Conservation (phyloP, 768 basidiomycete genomes). For the Russula olivacea region DNA sequence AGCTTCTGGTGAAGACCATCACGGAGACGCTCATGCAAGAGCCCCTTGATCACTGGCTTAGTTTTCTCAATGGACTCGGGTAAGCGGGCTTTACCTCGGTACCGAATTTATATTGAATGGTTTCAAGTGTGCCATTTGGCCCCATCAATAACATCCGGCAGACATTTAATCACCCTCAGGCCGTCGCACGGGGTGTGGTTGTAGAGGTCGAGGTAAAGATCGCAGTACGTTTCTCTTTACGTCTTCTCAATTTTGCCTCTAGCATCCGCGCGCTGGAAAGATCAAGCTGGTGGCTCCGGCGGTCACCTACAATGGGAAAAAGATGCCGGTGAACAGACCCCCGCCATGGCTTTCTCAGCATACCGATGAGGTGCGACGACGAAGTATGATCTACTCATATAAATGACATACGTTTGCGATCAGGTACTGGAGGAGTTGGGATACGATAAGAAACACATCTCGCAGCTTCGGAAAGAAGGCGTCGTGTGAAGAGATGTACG, state of each 20-base stretch:
- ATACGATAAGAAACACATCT: constrained; percentile 18
- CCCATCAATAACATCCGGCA: constrained; percentile 90
- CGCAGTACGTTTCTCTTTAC: not conserved
- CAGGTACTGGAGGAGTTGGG: constrained; percentile 21
- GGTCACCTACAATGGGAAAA: constrained; percentile 36
- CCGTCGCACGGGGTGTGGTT: constrained; percentile 65
- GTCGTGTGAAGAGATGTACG: constrained; percentile 10
- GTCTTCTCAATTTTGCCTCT: not conserved
- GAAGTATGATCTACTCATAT: not conserved
- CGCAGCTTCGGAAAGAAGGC: constrained; percentile 15
- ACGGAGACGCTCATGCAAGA: constrained; percentile 51
- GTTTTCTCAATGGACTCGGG: constrained; percentile 72
- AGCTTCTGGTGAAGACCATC: constrained; percentile 63
- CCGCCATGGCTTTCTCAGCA: constrained; percentile 43
- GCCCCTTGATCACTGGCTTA: constrained; percentile 68
- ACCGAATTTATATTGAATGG: constrained; percentile 4
- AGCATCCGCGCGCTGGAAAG: constrained; percentile 38
- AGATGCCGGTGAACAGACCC: constrained; percentile 36
- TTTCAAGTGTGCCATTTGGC: constrained; percentile 71
- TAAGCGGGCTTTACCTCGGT: constrained; percentile 33
- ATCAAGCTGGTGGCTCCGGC: constrained; percentile 39
- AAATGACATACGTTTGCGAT: not conserved
- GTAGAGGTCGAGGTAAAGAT: constrained; percentile 70
- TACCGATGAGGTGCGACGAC: constrained; percentile 33
- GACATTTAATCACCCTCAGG: constrained; percentile 87